A percentile compares a stretch with the other conserved stretches of the same genome.
Evolutionary conservation across 1,139 yeast species (phyloP).

Genomic region (Kodamaea sp.): DNA sequence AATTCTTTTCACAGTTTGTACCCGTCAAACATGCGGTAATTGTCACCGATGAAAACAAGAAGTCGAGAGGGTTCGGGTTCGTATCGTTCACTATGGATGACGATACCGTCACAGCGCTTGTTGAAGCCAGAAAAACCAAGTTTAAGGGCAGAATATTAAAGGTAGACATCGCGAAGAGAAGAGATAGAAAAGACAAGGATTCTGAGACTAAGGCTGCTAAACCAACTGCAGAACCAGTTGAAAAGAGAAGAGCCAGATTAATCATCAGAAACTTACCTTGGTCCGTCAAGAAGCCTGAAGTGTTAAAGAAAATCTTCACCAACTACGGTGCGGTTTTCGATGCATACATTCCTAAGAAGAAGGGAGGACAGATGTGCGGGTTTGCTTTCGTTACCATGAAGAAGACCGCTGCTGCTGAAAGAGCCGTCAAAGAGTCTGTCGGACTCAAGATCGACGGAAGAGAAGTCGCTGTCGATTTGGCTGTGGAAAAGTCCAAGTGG

Average conservation of each 20-base stretch:
- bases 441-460: slow-evolving; percentile 87
- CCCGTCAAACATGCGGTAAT: slow-evolving; percentile 96
- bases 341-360: slow-evolving; percentile 85
- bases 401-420: slow-evolving; percentile 73
- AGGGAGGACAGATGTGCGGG: slow-evolving; percentile 89
- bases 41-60: slow-evolving; percentile 73
- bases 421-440: slow-evolving; percentile 71
- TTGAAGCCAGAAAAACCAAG: slow-evolving; percentile 63
- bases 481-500: slow-evolving; percentile 88
- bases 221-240: slow-evolving; percentile 31
- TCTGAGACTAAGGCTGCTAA: slow-evolving; percentile 12
- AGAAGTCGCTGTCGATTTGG: slow-evolving; percentile 92
- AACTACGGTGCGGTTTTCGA: slow-evolving; percentile 87
- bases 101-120: slow-evolving; percentile 78
- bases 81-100: slow-evolving; percentile 86
- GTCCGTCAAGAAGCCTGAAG: slow-evolving; percentile 82
- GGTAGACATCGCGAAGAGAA: slow-evolving; percentile 87
- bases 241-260: slow-evolving; percentile 77
- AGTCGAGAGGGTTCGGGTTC: slow-evolving; percentile 93
- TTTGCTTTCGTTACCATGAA: slow-evolving; percentile 95
- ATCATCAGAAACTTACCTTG: slow-evolving; percentile 93
- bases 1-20: slow-evolving; percentile 84
- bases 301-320: slow-evolving; percentile 66
- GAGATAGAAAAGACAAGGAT: slow-evolving; percentile 64
- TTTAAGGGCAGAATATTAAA: slow-evolving; percentile 67